Evolutionary conservation across 148 eudicot genomes (phyloP).

Genomic region (Cornus controversa): DNA sequence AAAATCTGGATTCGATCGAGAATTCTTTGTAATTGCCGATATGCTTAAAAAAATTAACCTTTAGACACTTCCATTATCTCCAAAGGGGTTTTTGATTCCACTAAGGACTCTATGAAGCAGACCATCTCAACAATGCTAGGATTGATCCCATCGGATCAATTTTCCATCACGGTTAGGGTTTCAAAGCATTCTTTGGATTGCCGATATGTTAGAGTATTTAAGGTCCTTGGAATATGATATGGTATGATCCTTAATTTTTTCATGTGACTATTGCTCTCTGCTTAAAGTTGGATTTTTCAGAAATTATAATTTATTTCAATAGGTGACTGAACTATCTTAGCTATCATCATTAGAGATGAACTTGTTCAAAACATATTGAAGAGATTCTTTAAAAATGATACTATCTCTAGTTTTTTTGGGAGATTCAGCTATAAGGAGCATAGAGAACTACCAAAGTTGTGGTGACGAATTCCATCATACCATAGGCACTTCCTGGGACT

Average conservation of each 20-base stretch:
- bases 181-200: slow-evolving; percentile 55
- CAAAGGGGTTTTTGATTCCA: slow-evolving; percentile 62
- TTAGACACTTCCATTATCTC: slow-evolving; percentile 61
- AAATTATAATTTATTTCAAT: too few relatives aligned
- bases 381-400: too few relatives aligned
- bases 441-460: too few relatives aligned
- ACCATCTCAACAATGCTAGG: slow-evolving; percentile 85
- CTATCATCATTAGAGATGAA: too few relatives aligned
- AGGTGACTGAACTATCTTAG: too few relatives aligned
- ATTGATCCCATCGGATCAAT: slow-evolving; percentile 73
- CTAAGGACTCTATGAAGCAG: slow-evolving; percentile 83
- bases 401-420: too few relatives aligned
- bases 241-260: slow-evolving; percentile 40
- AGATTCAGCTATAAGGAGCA: too few relatives aligned
- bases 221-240: slow-evolving; percentile 68
- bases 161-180: too few relatives aligned
- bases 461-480: too few relatives aligned
- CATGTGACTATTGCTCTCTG: not conserved
- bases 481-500: too few relatives aligned
- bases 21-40: slow-evolving; percentile 71
- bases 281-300: slow-evolving; percentile 16
- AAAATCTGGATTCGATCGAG: slow-evolving; percentile 56
- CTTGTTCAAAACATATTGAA: too few relatives aligned
- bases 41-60: slow-evolving; percentile 72
- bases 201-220: slow-evolving; percentile 67